Evolutionary conservation across 2,329 filamentous ascomycete genomes (phyloP), one percentile per base, ranked within the genome.

Genomic region (Apiospora koreana): DNA sequence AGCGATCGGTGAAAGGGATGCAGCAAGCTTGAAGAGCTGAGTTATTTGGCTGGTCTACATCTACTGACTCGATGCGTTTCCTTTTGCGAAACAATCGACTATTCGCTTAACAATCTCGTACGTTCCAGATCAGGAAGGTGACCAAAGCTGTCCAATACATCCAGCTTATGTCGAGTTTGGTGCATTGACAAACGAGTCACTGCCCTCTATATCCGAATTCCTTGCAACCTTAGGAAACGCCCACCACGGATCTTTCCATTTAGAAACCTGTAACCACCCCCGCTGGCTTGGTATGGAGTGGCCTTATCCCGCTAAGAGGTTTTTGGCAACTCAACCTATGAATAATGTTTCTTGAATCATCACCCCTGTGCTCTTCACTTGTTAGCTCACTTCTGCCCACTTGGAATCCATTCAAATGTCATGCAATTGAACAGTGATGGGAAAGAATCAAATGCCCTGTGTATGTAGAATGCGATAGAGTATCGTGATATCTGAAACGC

Each of bases 71-170:
- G 3, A 43, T 43, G 41, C 10, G 41, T 12, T 42, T 12, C 12
- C 6, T 14, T 42, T 46, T 1, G 5, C 45, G 8, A 48, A 48
- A 10, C 7, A 23, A 21, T 23, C 5, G 14, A 16, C 3, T 16
- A 9, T 10, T 12, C 21, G 8, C n/a, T 23, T 1, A 28, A 31
- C 3, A 16, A 7, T 6, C 14, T 28, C 5, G 25, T 21, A 3
- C 14, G 16, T 54, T 28, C 48, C 14, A 21, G 6, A 54, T 31
- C 21, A 31, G 25, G 48, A 18, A 54, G 25, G 48, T 6, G 16
- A 21, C 25, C 8, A 1, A 1, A 2, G 6, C 31, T 18, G 8
- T 6, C 6, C 18, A 21, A 1, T 21, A 4, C 2, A 0, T 10
- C 21, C 3, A 9, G 6, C 16, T 3, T 14, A 35, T 58, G 1